A percentile compares a stretch with the other conserved stretches of the same genome.
These are phyloP conservation scores for Naganishia vaughanmartiniae DNA, from an alignment of 768 basidiomycete species.

Conservation along the genomic window DNA sequence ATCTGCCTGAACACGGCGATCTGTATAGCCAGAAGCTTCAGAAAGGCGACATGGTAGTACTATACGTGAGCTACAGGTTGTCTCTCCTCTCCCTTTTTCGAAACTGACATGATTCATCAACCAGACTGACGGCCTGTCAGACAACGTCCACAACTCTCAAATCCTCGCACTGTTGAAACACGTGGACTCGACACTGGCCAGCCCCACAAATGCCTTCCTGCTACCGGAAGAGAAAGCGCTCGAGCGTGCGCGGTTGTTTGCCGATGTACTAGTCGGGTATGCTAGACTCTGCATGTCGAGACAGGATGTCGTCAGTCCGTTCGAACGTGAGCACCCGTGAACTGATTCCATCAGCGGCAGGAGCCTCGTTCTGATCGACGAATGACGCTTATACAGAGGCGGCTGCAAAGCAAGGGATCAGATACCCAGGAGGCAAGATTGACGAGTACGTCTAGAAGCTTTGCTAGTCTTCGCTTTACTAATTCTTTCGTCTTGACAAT, in stretches of 20 bases:
- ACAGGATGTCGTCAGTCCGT: constrained; percentile 48
- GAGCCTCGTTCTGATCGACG: background rate
- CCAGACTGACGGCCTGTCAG: constrained; percentile 51
- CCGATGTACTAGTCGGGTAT: constrained; percentile 50
- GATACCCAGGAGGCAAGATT: constrained; percentile 50
- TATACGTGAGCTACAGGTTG: constrained; percentile 43
- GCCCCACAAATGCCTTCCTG: constrained; percentile 43
- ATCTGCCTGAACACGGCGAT: constrained; percentile 44
- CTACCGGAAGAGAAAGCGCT: constrained; percentile 36
- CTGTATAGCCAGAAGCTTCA: constrained; percentile 38
- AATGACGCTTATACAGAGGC: constrained; percentile 32
- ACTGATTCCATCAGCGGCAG: background rate
- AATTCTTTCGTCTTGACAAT: background rate
- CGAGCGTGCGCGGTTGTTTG: constrained; percentile 43
- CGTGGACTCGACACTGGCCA: constrained; percentile 36
- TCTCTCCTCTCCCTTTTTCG: background rate
- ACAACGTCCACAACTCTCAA: constrained; percentile 48
- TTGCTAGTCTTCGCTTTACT: background rate
- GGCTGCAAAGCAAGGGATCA: constrained; percentile 44
- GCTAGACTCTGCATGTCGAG: constrained; percentile 48
- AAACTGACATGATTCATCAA: background rate
- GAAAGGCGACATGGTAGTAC: constrained; percentile 46
- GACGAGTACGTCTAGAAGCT: constrained; percentile 46
- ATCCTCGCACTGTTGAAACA: constrained; percentile 40
- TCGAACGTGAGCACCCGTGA: constrained; percentile 35